Evolutionary conservation across 1,139 yeast genomes (phyloP), one percentile per base, ranked within the genome.

Genomic region (Zygosaccharomyces pseudobailii): DNA sequence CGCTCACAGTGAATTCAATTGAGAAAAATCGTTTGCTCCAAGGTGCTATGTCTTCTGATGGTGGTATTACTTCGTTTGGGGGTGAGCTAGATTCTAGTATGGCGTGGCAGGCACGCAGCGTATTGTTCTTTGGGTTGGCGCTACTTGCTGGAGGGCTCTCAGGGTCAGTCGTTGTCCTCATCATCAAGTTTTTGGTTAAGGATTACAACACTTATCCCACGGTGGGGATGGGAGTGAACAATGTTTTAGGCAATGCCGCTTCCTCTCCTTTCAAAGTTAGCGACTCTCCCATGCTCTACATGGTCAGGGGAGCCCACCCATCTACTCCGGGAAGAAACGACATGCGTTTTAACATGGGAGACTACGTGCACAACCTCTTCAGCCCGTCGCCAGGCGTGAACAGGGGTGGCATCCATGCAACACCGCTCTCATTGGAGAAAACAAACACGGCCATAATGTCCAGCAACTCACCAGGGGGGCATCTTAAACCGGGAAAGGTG

Each of bases 31-130:
- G 89, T 55, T 74, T 90, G 54, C 69, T 86, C 50, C 75, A 82
- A 55, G 80, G 79, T 48, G 77, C 74, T 48, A 71, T 75, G 51
- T 72, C 81, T 32, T 75, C 84, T 49, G 78, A 80, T 36, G 75
- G 78, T 31, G 69, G 69, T 10, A 52, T 55, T 13, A 58, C 61
- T 10, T 65, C 65, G 33, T 65, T 69, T 36, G 68, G 73, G 6
- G 57, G 53, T 22, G 59, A 55, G 35, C 43, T 62, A 31, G 62
- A 62, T 19, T 68, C 75, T 33, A 67, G 80, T 19, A 81, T 88
- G 47, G 89, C 92, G 32, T 89, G 97, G 96, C 95, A 92, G 50
- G 97, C 97, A 17, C 77, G 96, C 58, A 83, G 89, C 31, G 82
- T 94, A 13, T 73, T 92, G 51, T 92, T 94, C 64, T 73, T 87